Evolutionary conservation across 2,329 filamentous ascomycete genomes (phyloP), one percentile per base, ranked within the genome.

Genomic region (Venturia pyrina): DNA sequence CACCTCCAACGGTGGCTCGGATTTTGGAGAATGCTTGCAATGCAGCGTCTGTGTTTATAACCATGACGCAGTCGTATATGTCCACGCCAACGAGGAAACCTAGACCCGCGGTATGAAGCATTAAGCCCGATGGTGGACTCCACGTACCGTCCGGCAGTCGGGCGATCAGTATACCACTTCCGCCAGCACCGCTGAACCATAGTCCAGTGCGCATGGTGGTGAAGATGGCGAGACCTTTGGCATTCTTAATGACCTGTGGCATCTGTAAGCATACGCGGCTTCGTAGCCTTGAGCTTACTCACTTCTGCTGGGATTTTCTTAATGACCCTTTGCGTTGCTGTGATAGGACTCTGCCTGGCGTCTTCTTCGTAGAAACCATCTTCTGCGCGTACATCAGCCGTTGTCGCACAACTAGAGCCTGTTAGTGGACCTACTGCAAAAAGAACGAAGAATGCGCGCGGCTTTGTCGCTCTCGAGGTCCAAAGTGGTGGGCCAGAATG

Each of bases 141-240:
- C 93, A 97, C 69, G 87, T 88, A 7, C 93, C 92, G 70, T 96
- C 92, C 32, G 89, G 88, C 72, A 90, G 89, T 70, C 91, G 86
- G 21, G 88, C 93, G 67, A 97, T 86, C 48, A 98, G 82, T 48
- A 98, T 85, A 63, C 93, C 93, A 66, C 91, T 93, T 48, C 93
- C 93, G 37, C 93, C 93, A 19, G 92, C 93, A 59, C 93, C 93
- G 59, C 90, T 93, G 70, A 96, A 83, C 90, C 93, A 96, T 41
- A 97, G 80, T 15, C 93, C 93, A 17, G 91, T 93, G 67, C 93
- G 88, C 91, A 97, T 96, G 40, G 91, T 96, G 0, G 93, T 96
- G 79, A 97, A 97, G 70, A 98, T 90, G 65, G 91, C 93, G 66
- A 98, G 83, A 13, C 91, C 93, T 70, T 93, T 91, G 37, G 93